Evolutionary conservation across 164 flowering plant genomes (phyloP), one percentile per base, ranked within the genome.

Genomic region (Aristolochia californica): DNA sequence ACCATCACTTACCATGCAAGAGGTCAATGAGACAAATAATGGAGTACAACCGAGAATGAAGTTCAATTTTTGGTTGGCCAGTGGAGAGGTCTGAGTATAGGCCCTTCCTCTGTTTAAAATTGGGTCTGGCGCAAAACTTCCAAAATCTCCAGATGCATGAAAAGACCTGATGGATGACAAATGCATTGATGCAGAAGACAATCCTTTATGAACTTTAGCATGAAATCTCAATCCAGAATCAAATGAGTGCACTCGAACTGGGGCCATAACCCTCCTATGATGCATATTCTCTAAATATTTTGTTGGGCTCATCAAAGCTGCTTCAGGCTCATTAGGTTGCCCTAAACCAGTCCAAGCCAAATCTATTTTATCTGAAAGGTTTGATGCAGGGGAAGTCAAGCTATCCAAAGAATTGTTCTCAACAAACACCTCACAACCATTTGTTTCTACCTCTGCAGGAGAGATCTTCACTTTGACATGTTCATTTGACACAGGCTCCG

Each of bases 281-380:
- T 73, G 68, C 17, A 70, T 72, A 68, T 64, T 75, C 27, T 79
- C 83, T 43, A 48, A 50, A 58, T 67, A 74, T 56, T 60, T 69
- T 25, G 57, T 50, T 26, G 60, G 62, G 55, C 58, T 66, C 53
- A 50, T 63, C 25, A 63, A 50, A 43, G 64, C 73, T 65, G 63
- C 53, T 61, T 68, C 61, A 43, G 23, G 34, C 62, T 71, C 62
- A 67, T 78, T 63, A 62, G 66, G 44, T 60, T 66, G 77, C 34
- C 73, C 78, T 15, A 76, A 70, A 30, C 99, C 99, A 2, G 84
- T 83, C 99, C 97, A 94, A 25, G 85, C 93, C 56, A 80, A 86
- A 68, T 94, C 97, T 58, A 94, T 94, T 74, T 80, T 76, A 57
- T 94, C 96, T 16, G 99, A 88, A 30, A 90, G 78, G 66, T 63